Evolutionary conservation across 331 rosid species (phyloP).

Genomic region (Malus hybrid): DNA sequence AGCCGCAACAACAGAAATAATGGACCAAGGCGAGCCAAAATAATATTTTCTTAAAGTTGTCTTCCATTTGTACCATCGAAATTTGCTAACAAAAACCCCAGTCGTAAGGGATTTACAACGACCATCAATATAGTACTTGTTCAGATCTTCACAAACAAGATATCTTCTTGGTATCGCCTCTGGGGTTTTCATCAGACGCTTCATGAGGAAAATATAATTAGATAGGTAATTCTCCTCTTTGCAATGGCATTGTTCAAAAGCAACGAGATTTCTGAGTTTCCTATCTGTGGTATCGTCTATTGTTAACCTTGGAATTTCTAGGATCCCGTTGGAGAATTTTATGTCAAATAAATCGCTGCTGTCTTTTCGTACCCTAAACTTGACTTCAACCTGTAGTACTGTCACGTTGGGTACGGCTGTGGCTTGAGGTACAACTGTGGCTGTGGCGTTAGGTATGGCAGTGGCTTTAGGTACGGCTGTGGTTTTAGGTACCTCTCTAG

Average conservation of each 20-base stretch:
- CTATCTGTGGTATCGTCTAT: neutral
- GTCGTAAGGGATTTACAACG: no score
- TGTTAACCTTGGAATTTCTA: neutral
- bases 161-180: neutral
- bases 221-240: neutral
- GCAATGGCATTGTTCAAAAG: neutral
- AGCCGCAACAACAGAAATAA: neutral
- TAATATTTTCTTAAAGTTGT: neutral
- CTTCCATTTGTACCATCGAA: neutral
- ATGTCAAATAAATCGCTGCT: neutral
- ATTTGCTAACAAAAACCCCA: no score
- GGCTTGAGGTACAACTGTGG: neutral
- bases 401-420: neutral
- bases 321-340: neutral
- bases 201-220: neutral
- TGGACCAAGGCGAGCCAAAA: neutral
- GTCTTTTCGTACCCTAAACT: neutral
- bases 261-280: neutral
- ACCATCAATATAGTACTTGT: neutral
- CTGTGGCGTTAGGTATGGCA: no score
- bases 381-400: constrained; percentile 4
- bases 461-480: no score
- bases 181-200: neutral
- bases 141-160: neutral
- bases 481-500: no score